phyloP scores from a whole-genome alignment of 2,329 filamentous ascomycete genomes.

The Teratosphaeriaceae sp. region DNA sequence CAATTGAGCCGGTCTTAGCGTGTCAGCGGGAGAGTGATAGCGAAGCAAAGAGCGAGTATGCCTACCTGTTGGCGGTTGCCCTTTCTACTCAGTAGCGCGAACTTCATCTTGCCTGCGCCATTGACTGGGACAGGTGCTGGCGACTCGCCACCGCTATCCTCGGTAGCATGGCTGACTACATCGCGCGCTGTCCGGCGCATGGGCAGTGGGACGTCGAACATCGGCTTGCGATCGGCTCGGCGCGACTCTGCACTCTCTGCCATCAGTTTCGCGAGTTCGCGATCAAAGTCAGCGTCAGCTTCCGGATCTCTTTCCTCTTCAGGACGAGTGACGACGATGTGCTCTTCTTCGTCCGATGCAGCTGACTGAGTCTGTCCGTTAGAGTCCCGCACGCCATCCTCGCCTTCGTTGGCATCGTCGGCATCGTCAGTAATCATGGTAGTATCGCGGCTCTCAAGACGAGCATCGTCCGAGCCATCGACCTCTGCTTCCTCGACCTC shows the following conservation, averaged over 20 bases:
- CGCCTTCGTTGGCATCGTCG: conserved; percentile 54
- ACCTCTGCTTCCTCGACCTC: conserved; percentile 30
- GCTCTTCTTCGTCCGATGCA: conserved; percentile 69
- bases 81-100: conserved; percentile 90
- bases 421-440: conserved; percentile 47
- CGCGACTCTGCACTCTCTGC: conserved; percentile 90
- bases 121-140: conserved; percentile 29
- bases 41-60: background rate
- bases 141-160: conserved; percentile 37
- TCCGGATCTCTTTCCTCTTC: conserved; percentile 89
- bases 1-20: conserved; percentile 75
- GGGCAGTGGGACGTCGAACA: conserved; percentile 96
- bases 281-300: conserved; percentile 93
- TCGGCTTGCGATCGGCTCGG: conserved; percentile 88
- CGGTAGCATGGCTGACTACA: conserved; percentile 28
- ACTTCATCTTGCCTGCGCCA: conserved; percentile 72
- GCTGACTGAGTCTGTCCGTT: conserved; percentile 48
- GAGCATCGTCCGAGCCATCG: conserved; percentile 62
- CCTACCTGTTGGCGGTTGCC: conserved; percentile 87
- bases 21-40: conserved; percentile 8
- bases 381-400: conserved; percentile 38
- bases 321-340: conserved; percentile 84
- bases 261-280: conserved; percentile 98
- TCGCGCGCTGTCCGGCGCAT: conserved; percentile 67
- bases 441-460: conserved; percentile 51